These are phyloP conservation scores for Colletotrichum spinosum DNA, from an alignment of 2,329 filamentous ascomycete species.

Conservation along the genomic window DNA sequence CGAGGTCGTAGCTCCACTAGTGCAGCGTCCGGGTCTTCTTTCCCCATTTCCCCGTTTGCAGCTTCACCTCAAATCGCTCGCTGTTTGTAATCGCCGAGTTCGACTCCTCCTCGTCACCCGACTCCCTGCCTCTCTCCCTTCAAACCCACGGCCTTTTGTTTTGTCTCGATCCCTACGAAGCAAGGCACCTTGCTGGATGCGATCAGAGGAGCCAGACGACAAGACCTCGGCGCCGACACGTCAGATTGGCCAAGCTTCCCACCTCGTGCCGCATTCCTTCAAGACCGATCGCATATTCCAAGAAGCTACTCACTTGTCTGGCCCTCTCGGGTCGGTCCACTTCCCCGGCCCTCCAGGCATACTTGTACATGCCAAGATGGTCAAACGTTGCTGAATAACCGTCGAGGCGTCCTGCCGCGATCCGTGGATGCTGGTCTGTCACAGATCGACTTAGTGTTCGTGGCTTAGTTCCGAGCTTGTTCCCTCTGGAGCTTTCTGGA, in stretches of 20 bases:
- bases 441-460: background rate
- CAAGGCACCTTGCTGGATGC: background rate
- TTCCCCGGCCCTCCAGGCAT: background rate
- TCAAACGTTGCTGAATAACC: background rate
- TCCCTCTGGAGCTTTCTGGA: no score
- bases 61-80: background rate
- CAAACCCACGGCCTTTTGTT: constrained; percentile 15
- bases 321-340: constrained; percentile 1
- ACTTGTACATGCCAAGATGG: background rate
- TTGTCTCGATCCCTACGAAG: background rate
- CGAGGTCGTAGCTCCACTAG: constrained; percentile 14
- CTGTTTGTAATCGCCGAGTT: constrained; percentile 6
- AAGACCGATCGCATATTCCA: no score
- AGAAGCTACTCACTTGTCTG: background rate
- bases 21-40: constrained; percentile 29
- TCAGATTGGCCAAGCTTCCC: constrained; percentile 24
- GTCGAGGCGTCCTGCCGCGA: background rate
- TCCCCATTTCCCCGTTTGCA: constrained; percentile 31
- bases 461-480: constrained; percentile 6
- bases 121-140: background rate
- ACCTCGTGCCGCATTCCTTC: constrained; percentile 13
- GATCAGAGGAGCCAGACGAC: background rate
- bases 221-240: constrained; percentile 27
- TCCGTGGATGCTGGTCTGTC: background rate
- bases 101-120: constrained; percentile 9